These are phyloP conservation scores for Xanthoconium purpureum DNA, from an alignment of 768 basidiomycete species.

Conservation along the genomic window DNA sequence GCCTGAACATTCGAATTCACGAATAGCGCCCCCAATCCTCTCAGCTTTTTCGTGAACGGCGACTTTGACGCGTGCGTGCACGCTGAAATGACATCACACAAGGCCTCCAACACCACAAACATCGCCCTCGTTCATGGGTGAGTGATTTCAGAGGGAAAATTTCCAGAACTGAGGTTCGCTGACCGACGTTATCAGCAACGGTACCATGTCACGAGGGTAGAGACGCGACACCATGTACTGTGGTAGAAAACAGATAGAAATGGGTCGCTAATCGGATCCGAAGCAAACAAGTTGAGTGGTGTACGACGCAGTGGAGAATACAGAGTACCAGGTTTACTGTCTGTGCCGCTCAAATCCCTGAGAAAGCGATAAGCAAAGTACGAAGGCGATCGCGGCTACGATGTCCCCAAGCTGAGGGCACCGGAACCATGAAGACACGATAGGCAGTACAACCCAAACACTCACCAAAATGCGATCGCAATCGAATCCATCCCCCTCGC, in stretches of 20 bases:
- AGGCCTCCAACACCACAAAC: slow-evolving; percentile 53
- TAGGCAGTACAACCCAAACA: no score
- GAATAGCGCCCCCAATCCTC: no score
- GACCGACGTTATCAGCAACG: slow-evolving; percentile 74
- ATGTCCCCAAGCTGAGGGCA: slow-evolving; percentile 52
- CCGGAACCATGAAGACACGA: background rate
- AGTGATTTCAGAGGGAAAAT: no score
- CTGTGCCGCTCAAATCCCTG: slow-evolving; percentile 43
- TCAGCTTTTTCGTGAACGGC: slow-evolving; percentile 75
- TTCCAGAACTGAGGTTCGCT: slow-evolving; percentile 59
- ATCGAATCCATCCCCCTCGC: slow-evolving; percentile 42
- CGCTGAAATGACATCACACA: slow-evolving; percentile 76
- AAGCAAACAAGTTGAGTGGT: background rate
- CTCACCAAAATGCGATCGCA: slow-evolving; percentile 73
- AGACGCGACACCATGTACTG: background rate
- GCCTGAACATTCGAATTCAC: no score
- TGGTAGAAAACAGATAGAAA: no score
- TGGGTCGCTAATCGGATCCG: no score
- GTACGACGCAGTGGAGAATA: background rate
- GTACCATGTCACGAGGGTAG: background rate
- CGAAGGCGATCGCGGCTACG: slow-evolving; percentile 50
- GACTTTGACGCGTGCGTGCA: slow-evolving; percentile 26
- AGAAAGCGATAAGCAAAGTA: slow-evolving; percentile 53
- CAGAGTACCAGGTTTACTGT: background rate
- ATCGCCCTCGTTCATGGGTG: slow-evolving; percentile 52